Conservation (phyloP, 306 rosid species). For the Castanopsis chinensis region DNA sequence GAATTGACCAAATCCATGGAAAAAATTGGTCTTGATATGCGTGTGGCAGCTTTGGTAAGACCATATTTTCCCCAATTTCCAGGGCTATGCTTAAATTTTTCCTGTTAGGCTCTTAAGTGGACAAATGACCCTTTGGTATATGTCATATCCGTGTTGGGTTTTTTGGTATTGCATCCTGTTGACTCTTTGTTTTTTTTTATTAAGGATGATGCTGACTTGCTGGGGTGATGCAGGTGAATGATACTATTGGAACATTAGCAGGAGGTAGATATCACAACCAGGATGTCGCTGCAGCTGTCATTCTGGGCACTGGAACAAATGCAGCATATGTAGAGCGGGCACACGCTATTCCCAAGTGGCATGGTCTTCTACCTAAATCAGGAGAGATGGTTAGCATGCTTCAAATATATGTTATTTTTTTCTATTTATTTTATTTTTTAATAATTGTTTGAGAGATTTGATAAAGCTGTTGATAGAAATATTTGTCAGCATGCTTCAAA, state of each 20-base stretch:
- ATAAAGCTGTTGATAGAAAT: too few relatives aligned
- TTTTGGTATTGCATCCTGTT: not conserved
- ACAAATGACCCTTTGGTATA: slow-evolving; percentile 15
- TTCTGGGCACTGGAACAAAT: slow-evolving; percentile 98
- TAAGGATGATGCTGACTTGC: slow-evolving; percentile 26
- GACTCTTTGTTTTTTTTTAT: not conserved
- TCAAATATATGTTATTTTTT: not conserved
- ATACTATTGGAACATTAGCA: slow-evolving; percentile 93
- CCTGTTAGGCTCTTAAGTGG: slow-evolving; percentile 8
- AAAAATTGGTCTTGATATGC: slow-evolving; percentile 82
- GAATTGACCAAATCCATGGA: slow-evolving; percentile 72
- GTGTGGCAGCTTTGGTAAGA: slow-evolving; percentile 84
- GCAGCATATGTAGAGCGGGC: slow-evolving; percentile 93
- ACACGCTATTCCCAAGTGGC: slow-evolving; percentile 93
- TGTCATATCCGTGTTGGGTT: slow-evolving; percentile 14
- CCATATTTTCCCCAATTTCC: slow-evolving; percentile 18
- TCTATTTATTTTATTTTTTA: too few relatives aligned
- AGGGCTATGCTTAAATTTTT: not conserved
- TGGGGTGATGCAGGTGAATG: slow-evolving; percentile 71
- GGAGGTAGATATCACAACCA: slow-evolving; percentile 71
- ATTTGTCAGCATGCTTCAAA: slow-evolving; percentile 13
- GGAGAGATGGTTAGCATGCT: slow-evolving; percentile 81
- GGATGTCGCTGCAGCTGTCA: slow-evolving; percentile 85
- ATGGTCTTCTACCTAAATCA: slow-evolving; percentile 76
- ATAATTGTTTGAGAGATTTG: too few relatives aligned